Percentiles rank a stretch among this genome's conserved stretches.
These are phyloP conservation scores for Cynara cardunculus DNA, from an alignment of 129 eudicot genomes.

Conservation along the genomic window DNA sequence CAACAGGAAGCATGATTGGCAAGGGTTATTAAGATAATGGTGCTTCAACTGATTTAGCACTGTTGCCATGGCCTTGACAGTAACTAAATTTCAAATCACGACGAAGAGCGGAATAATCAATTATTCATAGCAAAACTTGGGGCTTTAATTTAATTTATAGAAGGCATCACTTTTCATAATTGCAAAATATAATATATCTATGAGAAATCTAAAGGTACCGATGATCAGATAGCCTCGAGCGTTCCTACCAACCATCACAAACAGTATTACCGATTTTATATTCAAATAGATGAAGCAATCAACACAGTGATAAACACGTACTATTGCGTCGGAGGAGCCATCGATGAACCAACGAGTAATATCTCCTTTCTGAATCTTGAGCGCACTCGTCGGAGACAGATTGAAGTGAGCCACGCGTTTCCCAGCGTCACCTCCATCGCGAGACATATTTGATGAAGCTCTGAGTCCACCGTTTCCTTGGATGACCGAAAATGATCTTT, in stretches of 20 bases:
- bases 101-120: background rate
- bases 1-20: background rate
- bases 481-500: conserved; percentile 16
- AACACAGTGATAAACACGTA: conserved; percentile 9
- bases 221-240: background rate
- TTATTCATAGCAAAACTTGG: background rate
- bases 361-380: conserved; percentile 82
- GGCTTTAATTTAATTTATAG: background rate
- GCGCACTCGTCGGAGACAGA: conserved; percentile 42
- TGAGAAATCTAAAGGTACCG: background rate
- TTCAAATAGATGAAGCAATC: background rate
- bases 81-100: background rate
- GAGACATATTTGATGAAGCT: conserved; percentile 41
- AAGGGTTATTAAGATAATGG: background rate
- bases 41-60: background rate
- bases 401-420: conserved; percentile 28
- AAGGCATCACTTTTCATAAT: background rate
- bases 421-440: conserved; percentile 26
- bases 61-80: background rate
- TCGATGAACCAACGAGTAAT: conserved; percentile 83
- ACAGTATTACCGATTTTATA: background rate
- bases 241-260: background rate
- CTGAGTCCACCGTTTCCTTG: conserved; percentile 14
- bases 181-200: background rate
- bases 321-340: conserved; percentile 86